A percentile compares a stretch with the other conserved stretches of the same genome.
These are phyloP conservation scores for Olyra latifolia DNA, from an alignment of 176 grass and related monocot species.

Conservation along the genomic window DNA sequence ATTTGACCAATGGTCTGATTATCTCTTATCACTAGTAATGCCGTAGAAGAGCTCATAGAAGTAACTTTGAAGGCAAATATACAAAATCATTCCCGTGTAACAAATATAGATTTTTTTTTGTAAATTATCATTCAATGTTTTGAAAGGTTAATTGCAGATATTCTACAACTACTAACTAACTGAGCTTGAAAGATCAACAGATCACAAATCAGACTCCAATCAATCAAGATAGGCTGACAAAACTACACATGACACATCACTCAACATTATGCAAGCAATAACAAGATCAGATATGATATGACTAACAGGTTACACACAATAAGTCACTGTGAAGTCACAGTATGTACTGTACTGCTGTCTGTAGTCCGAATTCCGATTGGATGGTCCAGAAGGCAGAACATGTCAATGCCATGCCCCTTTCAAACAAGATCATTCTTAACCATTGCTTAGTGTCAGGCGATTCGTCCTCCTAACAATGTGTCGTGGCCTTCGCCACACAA, in stretches of 20 bases:
- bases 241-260: neutral
- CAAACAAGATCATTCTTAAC: neutral
- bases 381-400: neutral
- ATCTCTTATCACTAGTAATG: too few relatives aligned
- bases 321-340: neutral
- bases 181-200: neutral
- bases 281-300: neutral
- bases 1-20: too few relatives aligned
- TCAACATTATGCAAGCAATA: neutral
- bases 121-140: neutral
- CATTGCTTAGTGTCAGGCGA: neutral
- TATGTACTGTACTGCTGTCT: neutral
- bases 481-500: neutral
- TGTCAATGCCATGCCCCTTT: neutral
- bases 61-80: neutral
- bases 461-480: neutral
- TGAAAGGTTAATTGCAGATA: too few relatives aligned
- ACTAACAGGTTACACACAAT: neutral
- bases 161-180: neutral
- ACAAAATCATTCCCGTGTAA: neutral
- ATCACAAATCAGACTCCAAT: too few relatives aligned
- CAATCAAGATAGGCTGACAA: neutral
- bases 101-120: neutral
- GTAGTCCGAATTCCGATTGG: neutral
- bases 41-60: too few relatives aligned